Base-by-base conservation (phyloP, 2,329 filamentous ascomycete species). In the Aspergillus terreus region DNA sequence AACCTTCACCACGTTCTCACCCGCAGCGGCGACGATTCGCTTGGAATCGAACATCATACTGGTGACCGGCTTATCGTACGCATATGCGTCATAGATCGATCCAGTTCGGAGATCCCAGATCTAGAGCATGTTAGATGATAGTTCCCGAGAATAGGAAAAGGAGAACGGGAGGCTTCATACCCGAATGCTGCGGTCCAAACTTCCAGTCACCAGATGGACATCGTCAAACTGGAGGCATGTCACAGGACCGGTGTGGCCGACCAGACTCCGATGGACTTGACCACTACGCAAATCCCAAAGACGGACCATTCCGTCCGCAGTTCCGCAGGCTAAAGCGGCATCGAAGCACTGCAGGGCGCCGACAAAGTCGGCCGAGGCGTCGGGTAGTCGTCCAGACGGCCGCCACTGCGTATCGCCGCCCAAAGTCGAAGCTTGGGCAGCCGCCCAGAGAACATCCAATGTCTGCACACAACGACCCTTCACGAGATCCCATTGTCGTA, bases 31-130 rank as follows among this genome's bases (percentile, higher is more conserved):
- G 32, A 94, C 91, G 60, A 99, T 99, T 46, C 92, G 84, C 47
- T 92, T 85, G 12, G 83, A 76, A 71, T 99, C 94, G 69, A 99
- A 99, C 86, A 95, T 95, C 91, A 97, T 96, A 77, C 87, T 90
- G 30, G 91, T 95, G 51, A 99, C 83, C 0, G 92, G 85, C 64
- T 89, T 81, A 66, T 97, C 92, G 73, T 97, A 99, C 19, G 92
- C 94, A 71, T 92, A 99, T 15, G 92, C 94, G 69, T 99, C 94
- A 69, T 88, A 88, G 62, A 99, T 96, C 32, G 91, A 92, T 43
- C 94, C 94, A 11, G 91, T 97, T 49, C 94, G 88, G 51, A 99
- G 86, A 73, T 99, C 94, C 94, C 94, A 99, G 68, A 99, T 97
- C 92, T 97, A 66, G 46, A 51, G 32, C 36, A 40, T 58, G 63